Evolutionary conservation across 148 eudicot species (phyloP).

Genomic region (Chenopodium formosanum): DNA sequence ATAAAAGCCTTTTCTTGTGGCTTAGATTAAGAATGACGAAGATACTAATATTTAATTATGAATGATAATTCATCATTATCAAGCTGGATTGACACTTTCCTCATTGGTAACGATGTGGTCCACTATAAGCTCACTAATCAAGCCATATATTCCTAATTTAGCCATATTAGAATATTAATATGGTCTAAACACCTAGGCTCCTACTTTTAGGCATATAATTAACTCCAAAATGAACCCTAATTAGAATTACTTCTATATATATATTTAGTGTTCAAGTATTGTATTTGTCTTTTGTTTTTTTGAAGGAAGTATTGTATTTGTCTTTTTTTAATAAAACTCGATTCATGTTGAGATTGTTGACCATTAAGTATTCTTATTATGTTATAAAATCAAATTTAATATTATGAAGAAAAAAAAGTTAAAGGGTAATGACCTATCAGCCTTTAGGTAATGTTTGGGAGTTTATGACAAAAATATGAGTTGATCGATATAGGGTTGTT

Average conservation of each 20-base stretch:
- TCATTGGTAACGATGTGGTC: conserved; percentile 13
- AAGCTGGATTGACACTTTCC: conserved; percentile 27
- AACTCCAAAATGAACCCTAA: background rate
- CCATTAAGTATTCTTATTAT: no score
- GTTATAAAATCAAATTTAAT: no score
- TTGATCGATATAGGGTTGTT: no score
- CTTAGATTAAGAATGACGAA: background rate
- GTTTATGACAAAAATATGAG: no score
- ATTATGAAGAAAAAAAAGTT: no score
- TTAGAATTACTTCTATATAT: background rate
- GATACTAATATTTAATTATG: background rate
- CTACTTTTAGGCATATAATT: background rate
- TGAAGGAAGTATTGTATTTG: no score
- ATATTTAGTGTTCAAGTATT: no score
- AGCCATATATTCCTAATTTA: conserved; percentile 19
- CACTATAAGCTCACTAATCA: conserved; percentile 7
- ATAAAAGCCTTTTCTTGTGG: conserved; percentile 6
- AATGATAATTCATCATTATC: conserved; percentile 2
- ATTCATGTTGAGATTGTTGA: no score
- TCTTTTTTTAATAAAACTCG: no score
- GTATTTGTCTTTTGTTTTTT: no score
- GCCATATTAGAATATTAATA: conserved; percentile 13
- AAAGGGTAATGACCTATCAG: no score
- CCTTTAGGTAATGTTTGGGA: no score
- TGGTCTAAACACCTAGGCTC: background rate